Base-by-base conservation (phyloP, 306 rosid species). In the Clitoria ternatea region DNA sequence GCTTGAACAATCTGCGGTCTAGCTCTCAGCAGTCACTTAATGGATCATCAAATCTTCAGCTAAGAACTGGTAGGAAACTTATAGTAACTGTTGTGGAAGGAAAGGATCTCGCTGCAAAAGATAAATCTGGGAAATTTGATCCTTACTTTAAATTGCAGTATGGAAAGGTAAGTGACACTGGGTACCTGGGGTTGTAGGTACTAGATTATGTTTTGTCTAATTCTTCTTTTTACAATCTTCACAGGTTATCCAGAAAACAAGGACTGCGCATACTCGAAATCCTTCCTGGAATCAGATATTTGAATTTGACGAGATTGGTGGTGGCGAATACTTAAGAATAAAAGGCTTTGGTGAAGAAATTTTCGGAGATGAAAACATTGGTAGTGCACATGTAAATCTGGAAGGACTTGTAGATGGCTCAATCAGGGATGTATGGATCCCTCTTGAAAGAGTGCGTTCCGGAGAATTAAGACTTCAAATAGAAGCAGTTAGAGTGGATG, bases 391-490 rank as follows among this genome's bases (percentile, higher is more conserved):
- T 26, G 99, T 95, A 50, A 95, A 91, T 85, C 80, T 95, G 84
- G 99, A 95, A 88, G 99, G 99, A 44, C 79, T 95, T 32, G 68
- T 48, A 12, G 97, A 87, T 4, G 95, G 96, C 19, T 78, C 74
- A 0, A 47, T 65, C 68, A 72, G 91, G 91, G 96, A 95, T 74
- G 96, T 89, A 17, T 95, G 99, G 96, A 65, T 95, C 29, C 99
- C 99, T 65, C 91, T 95, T 30, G 99, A 95, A 79, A 82, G 88
- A 82, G 97, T 83, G 64, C 91, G 82, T 50, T 95, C 96, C 0
- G 99, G 99, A 77, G 99, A 95, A 78, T 60, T 95, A 47, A 83
- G 96, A 81, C 96, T 95, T 80, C 79, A 84, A 77, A 85, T 95
- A 66, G 96, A 90, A 84, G 90, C 97, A 10, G 76, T 86, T 62